Evolutionary conservation across 768 basidiomycete genomes (phyloP), one percentile per base, ranked within the genome.

Genomic region (Trametes villosa): DNA sequence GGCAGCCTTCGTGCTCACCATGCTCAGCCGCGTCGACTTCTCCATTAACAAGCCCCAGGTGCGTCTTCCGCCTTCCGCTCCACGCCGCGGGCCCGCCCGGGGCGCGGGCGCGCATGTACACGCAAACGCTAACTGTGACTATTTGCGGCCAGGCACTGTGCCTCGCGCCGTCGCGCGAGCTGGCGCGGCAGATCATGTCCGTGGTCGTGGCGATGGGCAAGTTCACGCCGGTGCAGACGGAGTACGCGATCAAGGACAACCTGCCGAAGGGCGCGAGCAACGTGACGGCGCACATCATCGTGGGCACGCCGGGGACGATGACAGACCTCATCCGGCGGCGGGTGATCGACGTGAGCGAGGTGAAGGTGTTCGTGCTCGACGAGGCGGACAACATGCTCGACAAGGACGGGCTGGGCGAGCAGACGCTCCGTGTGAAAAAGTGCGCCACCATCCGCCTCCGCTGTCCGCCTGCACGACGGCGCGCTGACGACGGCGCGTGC

Each of bases 351-450:
- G 78, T 88, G 17, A 83, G 81, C 48, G 80, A 87, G 30, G 83
- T 99, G 73, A 93, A 92, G 70, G 92, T 96, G 3, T 94, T 98
- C 57, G 96, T 98, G 4, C 80, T 98, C 9, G 97, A 99, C 70
- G 97, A 99, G 76, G 97, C 97, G 38, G 97, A 99, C 76, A 97
- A 98, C 76, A 98, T 98, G 96, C 79, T 99, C 67, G 95, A 96
- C 71, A 87, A 94, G 69, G 93, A 95, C 72, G 91, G 92, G 20
- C 77, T 98, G 51, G 94, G 95, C 12, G 96, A 98, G 64, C 96
- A 98, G 75, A 96, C 92, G 0, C 76, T 96, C 46, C 83, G 88
- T 53, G 93, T 98, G 46, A 98, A 97, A 77, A 96, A 96, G 96
- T 98, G 67, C 55, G 85, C 72, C 11, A 51, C 44, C 46, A 42